These are phyloP conservation scores for Chionographis japonica DNA, from an alignment of 106 monocot species.

Conservation along the genomic window DNA sequence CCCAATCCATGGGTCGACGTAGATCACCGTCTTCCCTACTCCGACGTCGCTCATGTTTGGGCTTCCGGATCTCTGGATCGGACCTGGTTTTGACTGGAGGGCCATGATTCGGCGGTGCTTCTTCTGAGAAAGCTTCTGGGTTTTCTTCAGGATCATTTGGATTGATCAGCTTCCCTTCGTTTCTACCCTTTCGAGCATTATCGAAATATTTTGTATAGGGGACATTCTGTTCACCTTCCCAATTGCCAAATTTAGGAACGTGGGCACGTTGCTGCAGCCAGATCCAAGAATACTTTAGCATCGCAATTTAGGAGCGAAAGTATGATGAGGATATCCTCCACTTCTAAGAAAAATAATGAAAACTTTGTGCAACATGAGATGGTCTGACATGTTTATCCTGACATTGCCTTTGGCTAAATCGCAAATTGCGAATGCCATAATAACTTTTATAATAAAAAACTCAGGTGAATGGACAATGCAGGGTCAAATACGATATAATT, in stretches of 20 bases:
- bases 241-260: conserved; percentile 80
- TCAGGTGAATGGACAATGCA: too few species aligned
- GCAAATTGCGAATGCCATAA: too few species aligned
- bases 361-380: too few species aligned
- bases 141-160: conserved; percentile 67
- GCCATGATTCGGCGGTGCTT: conserved; percentile 12
- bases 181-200: conserved; percentile 52
- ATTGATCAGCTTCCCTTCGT: conserved; percentile 42
- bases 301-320: background rate
- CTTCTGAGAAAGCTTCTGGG: conserved; percentile 38
- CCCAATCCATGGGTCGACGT: background rate
- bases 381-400: too few species aligned
- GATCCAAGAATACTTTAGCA: background rate
- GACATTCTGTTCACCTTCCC: conserved; percentile 44
- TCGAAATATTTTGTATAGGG: conserved; percentile 76
- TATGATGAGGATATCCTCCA: too few species aligned
- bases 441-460: too few species aligned
- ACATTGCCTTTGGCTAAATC: too few species aligned
- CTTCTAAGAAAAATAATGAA: too few species aligned
- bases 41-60: conserved; percentile 11
- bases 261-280: conserved; percentile 34
- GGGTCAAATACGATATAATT: too few species aligned
- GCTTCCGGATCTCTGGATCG: conserved; percentile 10
- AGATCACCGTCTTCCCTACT: conserved; percentile 21
- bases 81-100: conserved; percentile 15